phyloP scores from a whole-genome alignment of 2,329 filamentous ascomycete genomes.

The Aspergillus sp. region DNA sequence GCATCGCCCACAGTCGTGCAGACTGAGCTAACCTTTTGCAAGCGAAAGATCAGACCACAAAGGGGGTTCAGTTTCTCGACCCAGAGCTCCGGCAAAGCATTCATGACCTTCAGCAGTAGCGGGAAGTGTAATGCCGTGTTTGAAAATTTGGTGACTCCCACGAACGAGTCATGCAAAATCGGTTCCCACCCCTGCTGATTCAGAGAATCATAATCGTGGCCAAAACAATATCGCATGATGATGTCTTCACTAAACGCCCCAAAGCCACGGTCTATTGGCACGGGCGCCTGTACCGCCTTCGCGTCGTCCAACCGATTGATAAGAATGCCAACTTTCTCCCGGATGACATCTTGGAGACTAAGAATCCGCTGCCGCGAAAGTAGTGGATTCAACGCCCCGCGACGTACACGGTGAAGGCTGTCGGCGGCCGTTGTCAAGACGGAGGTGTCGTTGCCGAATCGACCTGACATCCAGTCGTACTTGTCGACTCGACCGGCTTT shows the following conservation, averaged over 20 bases:
- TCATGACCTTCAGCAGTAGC: slow-evolving; percentile 18
- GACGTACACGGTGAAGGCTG: slow-evolving; percentile 46
- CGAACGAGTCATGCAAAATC: slow-evolving; percentile 18
- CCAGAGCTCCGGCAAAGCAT: slow-evolving; percentile 17
- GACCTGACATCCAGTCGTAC: slow-evolving; percentile 16
- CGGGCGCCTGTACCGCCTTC: slow-evolving; percentile 11
- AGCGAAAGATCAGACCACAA: slow-evolving; percentile 1
- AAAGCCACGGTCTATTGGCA: slow-evolving; percentile 21
- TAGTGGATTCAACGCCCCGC: slow-evolving; percentile 47
- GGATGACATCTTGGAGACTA: slow-evolving; percentile 34
- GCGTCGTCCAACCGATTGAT: slow-evolving; percentile 18
- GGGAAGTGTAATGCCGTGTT: slow-evolving; percentile 22
- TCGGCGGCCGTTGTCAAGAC: slow-evolving; percentile 38
- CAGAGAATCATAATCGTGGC: slow-evolving; percentile 17
- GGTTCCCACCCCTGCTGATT: slow-evolving; percentile 16
- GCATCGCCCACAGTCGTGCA: no score
- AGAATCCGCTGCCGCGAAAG: slow-evolving; percentile 46
- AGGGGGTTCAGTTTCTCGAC: slow-evolving; percentile 1
- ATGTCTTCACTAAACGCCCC: slow-evolving; percentile 23
- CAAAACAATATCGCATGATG: slow-evolving; percentile 22
- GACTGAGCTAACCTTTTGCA: background rate
- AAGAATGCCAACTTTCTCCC: slow-evolving; percentile 19
- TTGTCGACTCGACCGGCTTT: slow-evolving; percentile 23
- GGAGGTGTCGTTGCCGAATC: slow-evolving; percentile 21
- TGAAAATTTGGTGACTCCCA: slow-evolving; percentile 9